Conservation (phyloP, 2,329 filamentous ascomycete species). For the Venturia oleaginea region DNA sequence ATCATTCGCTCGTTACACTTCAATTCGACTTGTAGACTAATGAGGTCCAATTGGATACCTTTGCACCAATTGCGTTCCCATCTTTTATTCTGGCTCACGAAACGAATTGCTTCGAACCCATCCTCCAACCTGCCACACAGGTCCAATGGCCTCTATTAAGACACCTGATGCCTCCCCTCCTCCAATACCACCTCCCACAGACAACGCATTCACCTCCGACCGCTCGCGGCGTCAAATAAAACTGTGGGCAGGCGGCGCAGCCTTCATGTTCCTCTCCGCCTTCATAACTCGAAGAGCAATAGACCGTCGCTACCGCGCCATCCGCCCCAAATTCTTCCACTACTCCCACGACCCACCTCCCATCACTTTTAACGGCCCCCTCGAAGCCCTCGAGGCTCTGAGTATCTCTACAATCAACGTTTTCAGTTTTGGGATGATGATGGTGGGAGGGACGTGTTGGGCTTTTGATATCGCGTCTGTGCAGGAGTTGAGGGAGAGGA, state of each 20-base stretch:
- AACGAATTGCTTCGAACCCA: not conserved
- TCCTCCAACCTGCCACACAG: not conserved
- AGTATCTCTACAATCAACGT: slow-evolving; percentile 13
- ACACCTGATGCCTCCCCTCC: not conserved
- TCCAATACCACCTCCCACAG: not conserved
- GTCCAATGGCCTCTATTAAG: not conserved
- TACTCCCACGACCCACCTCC: slow-evolving; percentile 9
- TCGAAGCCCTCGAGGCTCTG: slow-evolving; percentile 14
- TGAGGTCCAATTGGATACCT: not conserved
- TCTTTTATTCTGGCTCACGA: not conserved
- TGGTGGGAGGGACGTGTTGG: slow-evolving; percentile 11
- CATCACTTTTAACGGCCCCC: slow-evolving; percentile 7
- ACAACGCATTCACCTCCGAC: not conserved
- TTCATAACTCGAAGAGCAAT: slow-evolving; percentile 12
- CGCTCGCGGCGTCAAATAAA: slow-evolving; percentile 8
- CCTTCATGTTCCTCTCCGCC: slow-evolving; percentile 12
- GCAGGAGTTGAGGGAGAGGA: slow-evolving; percentile 9
- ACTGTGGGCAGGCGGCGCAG: slow-evolving; percentile 9
- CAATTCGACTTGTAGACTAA: not conserved
- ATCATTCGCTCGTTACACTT: not conserved
- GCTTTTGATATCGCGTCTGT: slow-evolving; percentile 11
- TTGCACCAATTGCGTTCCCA: not conserved
- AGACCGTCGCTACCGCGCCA: slow-evolving; percentile 9
- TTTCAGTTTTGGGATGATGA: slow-evolving; percentile 12
- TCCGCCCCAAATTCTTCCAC: slow-evolving; percentile 13